phyloP scores from a whole-genome alignment of 495 filamentous ascomycete species.

The Neurospora sublineolata region DNA sequence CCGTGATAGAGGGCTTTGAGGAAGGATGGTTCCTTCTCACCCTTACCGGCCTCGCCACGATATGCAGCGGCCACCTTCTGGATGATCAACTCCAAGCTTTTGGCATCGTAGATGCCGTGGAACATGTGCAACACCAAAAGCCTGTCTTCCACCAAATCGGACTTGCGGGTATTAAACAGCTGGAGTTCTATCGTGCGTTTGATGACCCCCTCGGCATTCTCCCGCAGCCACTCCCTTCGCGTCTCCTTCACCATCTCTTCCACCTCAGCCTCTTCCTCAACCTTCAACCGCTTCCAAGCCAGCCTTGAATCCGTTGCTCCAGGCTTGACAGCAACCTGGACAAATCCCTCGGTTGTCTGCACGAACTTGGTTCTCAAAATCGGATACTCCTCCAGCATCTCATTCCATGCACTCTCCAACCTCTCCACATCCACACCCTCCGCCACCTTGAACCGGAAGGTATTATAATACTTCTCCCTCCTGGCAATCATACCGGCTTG shows the following conservation, averaged over 20 bases:
- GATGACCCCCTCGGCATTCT: not conserved
- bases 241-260: conserved; percentile 4
- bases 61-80: conserved; percentile 42
- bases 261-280: conserved; percentile 12
- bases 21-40: conserved; percentile 29
- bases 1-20: conserved; percentile 42
- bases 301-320: conserved; percentile 22
- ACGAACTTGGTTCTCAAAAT: conserved; percentile 58
- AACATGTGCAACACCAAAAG: conserved; percentile 56
- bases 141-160: conserved; percentile 10
- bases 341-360: conserved; percentile 54
- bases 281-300: not conserved
- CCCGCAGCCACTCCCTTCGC: conserved; percentile 28
- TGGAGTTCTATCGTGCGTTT: conserved; percentile 11
- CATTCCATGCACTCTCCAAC: conserved; percentile 42
- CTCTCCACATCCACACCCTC: conserved; percentile 23
- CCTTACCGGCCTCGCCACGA: not conserved
- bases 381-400: conserved; percentile 34
- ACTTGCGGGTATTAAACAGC: conserved; percentile 33
- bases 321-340: conserved; percentile 53
- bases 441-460: conserved; percentile 48
- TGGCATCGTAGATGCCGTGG: conserved; percentile 83
- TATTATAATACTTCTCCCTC: conserved; percentile 61
- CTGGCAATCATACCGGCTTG: conserved; percentile 72
- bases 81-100: conserved; percentile 59